Evolutionary conservation across 495 filamentous ascomycete species (phyloP).

Genomic region (Penicillium atrosanguineum): DNA sequence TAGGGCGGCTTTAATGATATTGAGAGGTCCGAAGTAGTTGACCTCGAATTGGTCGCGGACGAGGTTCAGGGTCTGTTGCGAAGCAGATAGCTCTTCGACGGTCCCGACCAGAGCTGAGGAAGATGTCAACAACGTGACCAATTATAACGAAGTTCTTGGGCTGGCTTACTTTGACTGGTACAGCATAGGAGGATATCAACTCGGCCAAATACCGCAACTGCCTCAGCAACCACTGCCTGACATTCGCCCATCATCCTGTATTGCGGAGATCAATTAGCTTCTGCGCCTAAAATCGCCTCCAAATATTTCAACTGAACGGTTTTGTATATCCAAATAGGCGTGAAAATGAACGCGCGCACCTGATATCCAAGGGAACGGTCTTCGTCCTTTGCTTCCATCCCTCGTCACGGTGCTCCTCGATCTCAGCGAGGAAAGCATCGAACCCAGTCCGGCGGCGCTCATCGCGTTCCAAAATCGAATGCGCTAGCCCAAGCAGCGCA

Average conservation of each 20-base stretch:
- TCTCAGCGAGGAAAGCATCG: constrained; percentile 57
- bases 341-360: constrained; percentile 31
- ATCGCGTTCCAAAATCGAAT: constrained; percentile 45
- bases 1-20: constrained; percentile 87
- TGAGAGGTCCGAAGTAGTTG: constrained; percentile 91
- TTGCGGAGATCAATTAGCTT: constrained; percentile 11
- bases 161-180: constrained; percentile 66
- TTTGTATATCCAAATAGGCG: not conserved
- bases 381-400: constrained; percentile 46
- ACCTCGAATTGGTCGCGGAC: constrained; percentile 90
- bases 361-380: constrained; percentile 48
- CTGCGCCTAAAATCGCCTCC: not conserved
- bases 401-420: constrained; percentile 59
- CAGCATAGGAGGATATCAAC: constrained; percentile 89
- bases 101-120: constrained; percentile 78
- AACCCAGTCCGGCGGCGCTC: constrained; percentile 49
- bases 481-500: constrained; percentile 73
- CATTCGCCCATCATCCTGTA: constrained; percentile 51
- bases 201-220: constrained; percentile 75
- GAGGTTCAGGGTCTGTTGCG: constrained; percentile 68
- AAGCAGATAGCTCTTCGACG: constrained; percentile 82
- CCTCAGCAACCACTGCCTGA: constrained; percentile 84
- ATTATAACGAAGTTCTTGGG: not conserved
- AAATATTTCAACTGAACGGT: not conserved
- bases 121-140: not conserved